Base-by-base conservation (phyloP, 139 green algal species). In the Ostreobium quekettii region DNA sequence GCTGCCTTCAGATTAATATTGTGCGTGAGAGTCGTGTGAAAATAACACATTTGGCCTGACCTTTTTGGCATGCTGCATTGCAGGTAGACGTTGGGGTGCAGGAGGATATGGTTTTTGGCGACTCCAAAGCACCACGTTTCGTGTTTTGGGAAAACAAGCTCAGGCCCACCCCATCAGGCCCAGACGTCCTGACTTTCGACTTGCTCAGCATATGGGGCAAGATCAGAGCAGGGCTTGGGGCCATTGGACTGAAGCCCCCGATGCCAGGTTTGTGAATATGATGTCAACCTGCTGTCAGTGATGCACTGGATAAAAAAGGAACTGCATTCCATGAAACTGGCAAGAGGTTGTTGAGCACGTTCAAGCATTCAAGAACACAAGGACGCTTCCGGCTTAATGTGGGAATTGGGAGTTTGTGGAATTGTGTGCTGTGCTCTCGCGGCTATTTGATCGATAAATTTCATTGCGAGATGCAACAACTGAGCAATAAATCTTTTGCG, bases 71-170 rank as follows among this genome's bases (percentile, higher is more conserved):
- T 29, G 7, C 33, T 19, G 38, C 8, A 1, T 2, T 67, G 53
- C 75, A 95, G 88, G 86, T 95, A 26, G 89, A 94, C 32, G 77
- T 87, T n/a, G 90, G 88, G 7, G 68, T 84, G 8, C 85, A 82
- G 6, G 73, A 94, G 47, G 71, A 97, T 30, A 82, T 99, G 3
- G 85, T 97, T 30, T 81, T 97, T 53, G 95, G 90, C 5, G 93
- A 98, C 75, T 93, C 92, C 36, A 93, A 74, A 15, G 87, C 89
- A 0, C 88, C 92, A 5, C 84, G 95, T 56, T 99, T 96, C 78
- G 95, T 98, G 47, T 94, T 83, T 53, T 99, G 95, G 93, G 82
- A 95, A 47, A 80, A 82, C 8, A 85, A 89, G 76, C 87, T 98
- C 72, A 78, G 90, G 0, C 78, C 88, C 1, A 90, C 90, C 19